Base-by-base conservation (phyloP, 768 basidiomycete genomes). In the Lyophyllum decastes region DNA sequence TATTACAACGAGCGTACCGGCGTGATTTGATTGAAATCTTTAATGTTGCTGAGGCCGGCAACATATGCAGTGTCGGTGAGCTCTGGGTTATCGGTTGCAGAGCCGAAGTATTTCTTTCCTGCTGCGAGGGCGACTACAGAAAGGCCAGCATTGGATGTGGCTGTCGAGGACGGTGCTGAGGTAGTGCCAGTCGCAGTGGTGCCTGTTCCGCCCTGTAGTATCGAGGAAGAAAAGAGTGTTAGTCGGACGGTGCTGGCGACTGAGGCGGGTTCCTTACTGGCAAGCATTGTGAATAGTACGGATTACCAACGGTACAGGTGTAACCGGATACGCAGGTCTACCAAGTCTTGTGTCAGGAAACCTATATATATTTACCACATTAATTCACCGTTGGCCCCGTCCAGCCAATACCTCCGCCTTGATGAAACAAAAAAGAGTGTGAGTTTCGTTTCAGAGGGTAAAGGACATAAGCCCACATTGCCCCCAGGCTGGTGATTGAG, bases 101-200 rank as follows among this genome's bases (percentile, higher is more conserved):
- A 73, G 19, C 81, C 82, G 55, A 82, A 82, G 71, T 82, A 82
- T 30, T 71, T 68, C 66, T 80, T 80, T 21, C 79, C 78, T 17
- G 77, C 73, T 17, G 76, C 70, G 55, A 71, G 72, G 9, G 79
- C 80, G 84, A 76, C 68, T 81, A 83, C 7, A 80, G 85, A 60
- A 81, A 61, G 60, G 2, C 73, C 76, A 26, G 61, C 59, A 16
- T 60, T 62, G 5, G 66, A 61, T 21, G 70, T 67, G 2, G 66
- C 51, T n/a, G 65, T 56, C 14, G 64, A 51, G 17, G 58, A 49
- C 25, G 65, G 41, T 2, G 61, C 52, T 21, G 57, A 21, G 25
- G 57, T 48, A 17, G 64, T 50, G 5, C 60, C 55, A 16, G 59
- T 48, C 26, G 51, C 22, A 26, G 44, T n/a, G 2, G 48, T 50